Base-by-base conservation (phyloP, 1,284 basidiomycete species). In the Ustilago crameri region DNA sequence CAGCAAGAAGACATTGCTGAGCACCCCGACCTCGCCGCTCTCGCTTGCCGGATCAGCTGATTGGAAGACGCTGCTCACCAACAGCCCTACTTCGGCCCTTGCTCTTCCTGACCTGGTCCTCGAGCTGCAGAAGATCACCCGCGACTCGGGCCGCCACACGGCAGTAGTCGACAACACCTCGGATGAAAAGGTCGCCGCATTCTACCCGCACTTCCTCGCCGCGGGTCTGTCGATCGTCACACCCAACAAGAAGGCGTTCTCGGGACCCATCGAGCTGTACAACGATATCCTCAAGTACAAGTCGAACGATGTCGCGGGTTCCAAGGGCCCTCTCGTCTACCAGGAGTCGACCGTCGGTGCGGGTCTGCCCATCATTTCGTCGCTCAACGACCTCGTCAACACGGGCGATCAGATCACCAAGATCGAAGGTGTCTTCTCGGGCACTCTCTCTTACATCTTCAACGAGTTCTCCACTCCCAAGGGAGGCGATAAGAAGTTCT, bases 401-500 rank as follows among this genome's bases (percentile, higher is more conserved):
- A 97, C 95, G 3, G 95, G 95, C 5, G 96, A 98, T 83, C 90
- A 93, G 80, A 85, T 88, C 51, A 82, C 84, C 50, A 86, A 86
- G 80, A 86, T 88, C 61, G 87, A 88, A 78, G 87, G 87, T 32
- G 93, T 95, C 40, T 91, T 95, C 84, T 93, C 91, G 9, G 95
- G 95, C 3, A 99, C 95, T 0, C 89, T 99, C 86, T 93, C 91
- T 82, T 99, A 98, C 86, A 98, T 99, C 85, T 99, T 99, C 88
- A 98, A 98, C 86, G 90, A 94, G 75, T 99, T 94, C 54, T 77
- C 75, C 24, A 78, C 79, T 3, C 71, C 84, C 86, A 80, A 80
- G 41, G 78, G 79, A 9, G 23, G 87, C 86, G 44, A 71, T 30
- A 75, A 80, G 51, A 85, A 85, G 76, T 98, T 98, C 85, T 95